Evolutionary conservation across 345 rosid species (phyloP).

Genomic region (Citrus australasica): DNA sequence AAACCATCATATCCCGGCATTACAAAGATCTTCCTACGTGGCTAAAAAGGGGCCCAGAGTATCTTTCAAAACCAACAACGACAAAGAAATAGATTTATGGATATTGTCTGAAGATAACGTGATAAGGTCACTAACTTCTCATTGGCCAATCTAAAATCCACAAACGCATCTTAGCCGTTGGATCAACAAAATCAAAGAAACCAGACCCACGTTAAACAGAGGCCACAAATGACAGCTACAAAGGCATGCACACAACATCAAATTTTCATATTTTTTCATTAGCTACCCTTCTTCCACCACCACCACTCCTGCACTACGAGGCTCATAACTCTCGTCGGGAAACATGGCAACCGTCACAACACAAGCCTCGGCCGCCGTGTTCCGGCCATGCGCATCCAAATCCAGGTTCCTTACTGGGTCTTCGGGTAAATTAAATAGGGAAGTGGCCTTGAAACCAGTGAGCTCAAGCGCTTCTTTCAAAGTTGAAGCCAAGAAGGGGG

Average conservation of each 20-base stretch:
- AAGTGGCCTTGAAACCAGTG: slow-evolving; percentile 39
- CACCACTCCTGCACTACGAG: not conserved
- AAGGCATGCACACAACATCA: slow-evolving; percentile 7
- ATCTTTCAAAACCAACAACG: slow-evolving; percentile 55
- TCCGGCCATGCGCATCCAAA: slow-evolving; percentile 58
- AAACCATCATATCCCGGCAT: not conserved
- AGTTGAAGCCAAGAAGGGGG: slow-evolving; percentile 90
- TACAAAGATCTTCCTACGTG: slow-evolving; percentile 19
- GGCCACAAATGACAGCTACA: slow-evolving; percentile 39
- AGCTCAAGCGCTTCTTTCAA: slow-evolving; percentile 39
- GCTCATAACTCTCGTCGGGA: not conserved
- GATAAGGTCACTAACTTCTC: slow-evolving; percentile 34
- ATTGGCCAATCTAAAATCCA: slow-evolving; percentile 33
- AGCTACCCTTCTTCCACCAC: not conserved
- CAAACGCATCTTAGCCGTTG: slow-evolving; percentile 21
- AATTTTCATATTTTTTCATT: not conserved
- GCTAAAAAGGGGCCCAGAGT: slow-evolving; percentile 28
- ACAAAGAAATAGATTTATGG: slow-evolving; percentile 41
- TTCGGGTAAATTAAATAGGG: slow-evolving; percentile 45
- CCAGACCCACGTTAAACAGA: slow-evolving; percentile 20
- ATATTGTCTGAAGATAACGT: slow-evolving; percentile 47
- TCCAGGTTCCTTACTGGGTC: slow-evolving; percentile 71
- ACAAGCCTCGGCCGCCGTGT: slow-evolving; percentile 83
- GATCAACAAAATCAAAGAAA: slow-evolving; percentile 20
- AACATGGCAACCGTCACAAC: slow-evolving; percentile 77